phyloP scores from a whole-genome alignment of 495 filamentous ascomycete species.

The Talaromyces trachyspermus region DNA sequence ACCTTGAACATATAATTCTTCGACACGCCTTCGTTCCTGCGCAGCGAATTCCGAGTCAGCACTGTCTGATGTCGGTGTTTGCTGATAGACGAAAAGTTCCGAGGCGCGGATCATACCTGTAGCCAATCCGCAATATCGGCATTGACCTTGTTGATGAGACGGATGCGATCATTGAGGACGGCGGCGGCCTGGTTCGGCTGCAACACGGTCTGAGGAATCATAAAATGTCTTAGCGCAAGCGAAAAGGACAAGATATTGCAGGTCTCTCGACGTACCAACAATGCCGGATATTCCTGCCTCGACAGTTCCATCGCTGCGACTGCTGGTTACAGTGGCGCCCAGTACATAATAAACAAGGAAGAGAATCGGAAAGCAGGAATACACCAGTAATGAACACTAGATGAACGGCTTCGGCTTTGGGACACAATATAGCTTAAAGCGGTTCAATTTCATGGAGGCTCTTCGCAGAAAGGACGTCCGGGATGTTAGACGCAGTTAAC shows the following conservation, averaged over 20 bases:
- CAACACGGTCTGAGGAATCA: conserved; percentile 58
- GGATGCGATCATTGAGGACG: conserved; percentile 80
- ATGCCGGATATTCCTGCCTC: conserved; percentile 86
- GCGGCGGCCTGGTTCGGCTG: conserved; percentile 79
- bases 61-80: not conserved
- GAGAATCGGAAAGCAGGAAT: not conserved
- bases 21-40: conserved; percentile 86
- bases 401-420: too few species aligned
- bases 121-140: conserved; percentile 93
- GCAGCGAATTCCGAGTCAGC: too few species aligned
- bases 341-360: conserved; percentile 33
- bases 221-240: not conserved
- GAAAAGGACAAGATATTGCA: conserved; percentile 9
- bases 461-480: too few species aligned
- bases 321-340: conserved; percentile 26
- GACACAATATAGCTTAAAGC: too few species aligned
- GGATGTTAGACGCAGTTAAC: too few species aligned
- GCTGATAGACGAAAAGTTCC: too few species aligned
- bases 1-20: conserved; percentile 82
- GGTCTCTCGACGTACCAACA: conserved; percentile 91
- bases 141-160: conserved; percentile 80
- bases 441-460: too few species aligned
- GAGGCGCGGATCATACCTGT: too few species aligned
- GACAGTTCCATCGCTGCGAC: conserved; percentile 63
- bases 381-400: conserved; percentile 6